These are phyloP conservation scores for Heracleum sosnowskyi DNA, from an alignment of 129 eudicot genomes.

Conservation along the genomic window DNA sequence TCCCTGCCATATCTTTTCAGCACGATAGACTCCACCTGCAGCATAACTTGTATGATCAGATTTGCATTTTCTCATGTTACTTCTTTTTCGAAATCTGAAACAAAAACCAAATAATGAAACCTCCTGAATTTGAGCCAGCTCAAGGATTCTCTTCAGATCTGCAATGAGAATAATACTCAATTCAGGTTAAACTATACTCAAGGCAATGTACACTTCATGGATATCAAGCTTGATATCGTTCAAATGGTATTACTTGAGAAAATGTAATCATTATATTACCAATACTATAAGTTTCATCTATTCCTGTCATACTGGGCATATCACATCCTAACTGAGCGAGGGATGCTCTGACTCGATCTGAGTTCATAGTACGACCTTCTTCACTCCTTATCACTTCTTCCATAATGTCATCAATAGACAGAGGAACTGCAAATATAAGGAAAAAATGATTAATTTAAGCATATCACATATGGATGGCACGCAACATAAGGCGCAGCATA, in stretches of 20 bases:
- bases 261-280: slow-evolving; percentile 34
- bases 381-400: slow-evolving; percentile 74
- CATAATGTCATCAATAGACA: slow-evolving; percentile 49
- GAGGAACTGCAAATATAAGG: slow-evolving; percentile 38
- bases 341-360: slow-evolving; percentile 58
- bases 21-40: slow-evolving; percentile 85
- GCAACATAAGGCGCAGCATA: no score
- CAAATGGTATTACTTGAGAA: not conserved
- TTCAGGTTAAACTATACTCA: not conserved
- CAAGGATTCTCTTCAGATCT: slow-evolving; percentile 72
- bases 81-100: not conserved
- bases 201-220: not conserved
- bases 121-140: slow-evolving; percentile 73
- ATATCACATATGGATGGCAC: not conserved
- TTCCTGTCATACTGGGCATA: slow-evolving; percentile 26
- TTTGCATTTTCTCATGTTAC: not conserved
- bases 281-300: slow-evolving; percentile 57
- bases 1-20: slow-evolving; percentile 71
- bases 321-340: slow-evolving; percentile 73
- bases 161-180: slow-evolving; percentile 13
- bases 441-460: not conserved
- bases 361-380: slow-evolving; percentile 72
- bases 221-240: not conserved
- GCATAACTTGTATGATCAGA: slow-evolving; percentile 7
- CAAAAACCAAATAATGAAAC: slow-evolving; percentile 21